Evolutionary conservation across 148 eudicot genomes (phyloP).

Genomic region (Cornus suecica): DNA sequence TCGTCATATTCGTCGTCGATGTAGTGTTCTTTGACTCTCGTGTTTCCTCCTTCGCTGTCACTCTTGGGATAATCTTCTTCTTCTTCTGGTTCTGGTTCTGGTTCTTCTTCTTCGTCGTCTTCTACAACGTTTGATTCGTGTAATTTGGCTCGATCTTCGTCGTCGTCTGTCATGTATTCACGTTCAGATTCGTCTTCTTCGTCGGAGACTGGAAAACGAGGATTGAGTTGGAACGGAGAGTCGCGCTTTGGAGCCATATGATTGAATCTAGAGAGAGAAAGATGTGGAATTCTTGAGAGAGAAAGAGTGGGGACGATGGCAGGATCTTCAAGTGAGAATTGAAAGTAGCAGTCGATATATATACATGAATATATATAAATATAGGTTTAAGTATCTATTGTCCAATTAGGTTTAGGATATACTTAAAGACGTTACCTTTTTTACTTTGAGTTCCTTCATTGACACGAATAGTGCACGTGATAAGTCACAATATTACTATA

Average conservation of each 20-base stretch:
- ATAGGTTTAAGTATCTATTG: not conserved
- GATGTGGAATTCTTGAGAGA: not conserved
- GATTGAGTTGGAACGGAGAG: constrained; percentile 25
- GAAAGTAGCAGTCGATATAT: not conserved
- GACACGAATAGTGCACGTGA: no score
- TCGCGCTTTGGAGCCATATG: constrained; percentile 33
- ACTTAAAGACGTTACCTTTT: not conserved
- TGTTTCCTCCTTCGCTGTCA: no score
- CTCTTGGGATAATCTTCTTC: no score
- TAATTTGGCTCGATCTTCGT: not conserved
- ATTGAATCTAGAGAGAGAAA: not conserved
- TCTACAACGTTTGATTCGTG: not conserved
- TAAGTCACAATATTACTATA: no score
- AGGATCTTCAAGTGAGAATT: not conserved
- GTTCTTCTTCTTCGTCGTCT: not conserved
- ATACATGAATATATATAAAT: no score
- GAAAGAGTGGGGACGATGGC: not conserved
- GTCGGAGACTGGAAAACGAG: constrained; percentile 38
- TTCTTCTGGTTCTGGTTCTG: constrained; percentile 12
- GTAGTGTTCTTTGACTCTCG: not conserved
- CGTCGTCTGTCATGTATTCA: constrained; percentile 11
- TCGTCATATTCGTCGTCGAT: not conserved
- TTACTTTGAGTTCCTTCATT: no score
- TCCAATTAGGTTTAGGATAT: not conserved
- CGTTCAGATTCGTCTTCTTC: constrained; percentile 19